These are phyloP conservation scores for Phytophthora fragariaefolia DNA, from an alignment of 352 stramenopile species.

Conservation along the genomic window DNA sequence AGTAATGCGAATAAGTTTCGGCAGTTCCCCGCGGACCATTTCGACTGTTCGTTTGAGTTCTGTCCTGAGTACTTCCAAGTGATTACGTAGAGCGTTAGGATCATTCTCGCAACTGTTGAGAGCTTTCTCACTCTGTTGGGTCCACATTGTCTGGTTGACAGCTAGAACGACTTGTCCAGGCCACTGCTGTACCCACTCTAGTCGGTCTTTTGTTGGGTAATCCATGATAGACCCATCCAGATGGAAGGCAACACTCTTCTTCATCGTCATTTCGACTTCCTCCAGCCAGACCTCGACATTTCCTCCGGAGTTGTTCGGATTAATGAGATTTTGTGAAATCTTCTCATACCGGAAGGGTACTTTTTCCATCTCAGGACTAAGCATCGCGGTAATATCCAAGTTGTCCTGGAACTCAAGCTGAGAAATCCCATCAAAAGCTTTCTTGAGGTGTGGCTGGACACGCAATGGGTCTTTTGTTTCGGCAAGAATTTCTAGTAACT, in stretches of 20 bases:
- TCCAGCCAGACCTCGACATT: constrained; percentile 93
- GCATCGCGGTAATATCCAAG: constrained; percentile 93
- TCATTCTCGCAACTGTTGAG: constrained; percentile 44
- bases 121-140: constrained; percentile 80
- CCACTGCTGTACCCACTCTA: constrained; percentile 93
- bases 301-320: constrained; percentile 93
- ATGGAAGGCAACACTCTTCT: constrained; percentile 79
- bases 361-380: constrained; percentile 88
- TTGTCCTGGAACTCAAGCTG: constrained; percentile 93
- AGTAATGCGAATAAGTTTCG: constrained; percentile 93
- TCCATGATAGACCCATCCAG: constrained; percentile 88
- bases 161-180: constrained; percentile 93
- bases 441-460: constrained; percentile 96
- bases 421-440: constrained; percentile 94
- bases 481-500: constrained; percentile 92
- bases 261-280: constrained; percentile 89
- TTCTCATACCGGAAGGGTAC: constrained; percentile 90
- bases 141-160: constrained; percentile 95
- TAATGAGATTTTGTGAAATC: constrained; percentile 91
- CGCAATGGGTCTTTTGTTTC: constrained; percentile 93
- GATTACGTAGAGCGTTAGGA: constrained; percentile 54
- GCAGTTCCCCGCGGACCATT: constrained; percentile 92
- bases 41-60: constrained; percentile 92
- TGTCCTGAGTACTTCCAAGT: constrained; percentile 70
- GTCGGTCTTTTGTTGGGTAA: constrained; percentile 87